These are phyloP conservation scores for Penicillium robsamsonii DNA, from an alignment of 495 filamentous ascomycete genomes.

Conservation along the genomic window DNA sequence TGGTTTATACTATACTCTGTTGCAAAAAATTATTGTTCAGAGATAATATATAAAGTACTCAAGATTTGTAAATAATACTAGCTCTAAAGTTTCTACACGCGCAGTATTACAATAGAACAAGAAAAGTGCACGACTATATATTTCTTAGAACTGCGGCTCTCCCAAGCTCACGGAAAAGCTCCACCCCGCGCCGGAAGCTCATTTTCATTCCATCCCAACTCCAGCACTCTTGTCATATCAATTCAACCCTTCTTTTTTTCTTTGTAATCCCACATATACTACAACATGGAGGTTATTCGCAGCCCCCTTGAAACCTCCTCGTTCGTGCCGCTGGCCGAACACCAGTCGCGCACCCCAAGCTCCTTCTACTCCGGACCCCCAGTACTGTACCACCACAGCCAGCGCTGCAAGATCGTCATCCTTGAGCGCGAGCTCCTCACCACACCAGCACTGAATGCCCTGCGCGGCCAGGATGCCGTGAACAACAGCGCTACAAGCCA, in stretches of 20 bases:
- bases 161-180: conserved; percentile 3
- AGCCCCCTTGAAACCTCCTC: conserved; percentile 47
- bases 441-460: conserved; percentile 29
- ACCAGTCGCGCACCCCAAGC: conserved; percentile 79
- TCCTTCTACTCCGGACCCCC: conserved; percentile 80
- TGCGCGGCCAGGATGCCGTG: conserved; percentile 23
- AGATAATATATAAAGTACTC: background rate
- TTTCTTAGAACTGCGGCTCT: too few species aligned
- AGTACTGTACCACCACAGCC: conserved; percentile 72
- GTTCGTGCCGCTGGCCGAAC: conserved; percentile 72
- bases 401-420: conserved; percentile 59
- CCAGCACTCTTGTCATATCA: background rate
- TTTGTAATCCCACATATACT: background rate
- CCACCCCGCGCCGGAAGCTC: conserved; percentile 10
- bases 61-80: too few species aligned
- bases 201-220: background rate
- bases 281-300: conserved; percentile 49
- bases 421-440: conserved; percentile 40
- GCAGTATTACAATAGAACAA: too few species aligned
- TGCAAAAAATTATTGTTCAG: background rate
- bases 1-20: too few species aligned
- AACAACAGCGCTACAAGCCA: conserved; percentile 19
- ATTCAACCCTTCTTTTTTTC: background rate
- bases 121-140: too few species aligned
- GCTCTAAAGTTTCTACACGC: too few species aligned